Conservation (phyloP, 805 yeast species). For the Naumovozyma baii region DNA sequence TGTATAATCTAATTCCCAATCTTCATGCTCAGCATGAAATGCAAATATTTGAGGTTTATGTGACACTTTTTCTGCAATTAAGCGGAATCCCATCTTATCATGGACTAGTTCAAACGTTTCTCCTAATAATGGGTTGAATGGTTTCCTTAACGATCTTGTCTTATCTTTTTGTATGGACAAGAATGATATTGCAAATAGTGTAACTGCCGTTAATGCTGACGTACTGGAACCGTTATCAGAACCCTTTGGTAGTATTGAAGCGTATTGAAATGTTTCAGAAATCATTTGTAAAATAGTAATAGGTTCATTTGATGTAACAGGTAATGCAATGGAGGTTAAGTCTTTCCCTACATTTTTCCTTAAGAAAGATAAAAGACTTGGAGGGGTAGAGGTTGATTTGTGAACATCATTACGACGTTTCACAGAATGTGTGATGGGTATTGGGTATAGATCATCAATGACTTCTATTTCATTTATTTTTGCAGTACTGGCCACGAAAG, state of each 20-base stretch:
- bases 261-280: conserved; percentile 73
- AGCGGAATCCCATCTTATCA: conserved; percentile 67
- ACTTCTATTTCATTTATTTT: background rate
- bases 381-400: conserved; percentile 59
- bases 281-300: conserved; percentile 69
- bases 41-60: conserved; percentile 84
- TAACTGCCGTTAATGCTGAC: conserved; percentile 51
- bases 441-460: conserved; percentile 49
- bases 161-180: conserved; percentile 65
- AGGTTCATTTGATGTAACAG: conserved; percentile 91
- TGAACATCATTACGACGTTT: conserved; percentile 50
- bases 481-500: background rate
- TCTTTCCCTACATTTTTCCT: conserved; percentile 92
- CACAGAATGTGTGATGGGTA: conserved; percentile 40
- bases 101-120: conserved; percentile 87
- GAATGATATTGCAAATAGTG: conserved; percentile 73
- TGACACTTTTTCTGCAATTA: conserved; percentile 74
- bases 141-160: conserved; percentile 72
- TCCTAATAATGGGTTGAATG: conserved; percentile 89
- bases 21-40: conserved; percentile 55
- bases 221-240: conserved; percentile 39
- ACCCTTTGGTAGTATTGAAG: conserved; percentile 56
- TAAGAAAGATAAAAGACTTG: conserved; percentile 67
- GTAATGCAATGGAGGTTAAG: conserved; percentile 77
- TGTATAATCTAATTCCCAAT: conserved; percentile 63